These are phyloP conservation scores for Chaetomium strumarium DNA, from an alignment of 2,329 filamentous ascomycete species.

Conservation along the genomic window DNA sequence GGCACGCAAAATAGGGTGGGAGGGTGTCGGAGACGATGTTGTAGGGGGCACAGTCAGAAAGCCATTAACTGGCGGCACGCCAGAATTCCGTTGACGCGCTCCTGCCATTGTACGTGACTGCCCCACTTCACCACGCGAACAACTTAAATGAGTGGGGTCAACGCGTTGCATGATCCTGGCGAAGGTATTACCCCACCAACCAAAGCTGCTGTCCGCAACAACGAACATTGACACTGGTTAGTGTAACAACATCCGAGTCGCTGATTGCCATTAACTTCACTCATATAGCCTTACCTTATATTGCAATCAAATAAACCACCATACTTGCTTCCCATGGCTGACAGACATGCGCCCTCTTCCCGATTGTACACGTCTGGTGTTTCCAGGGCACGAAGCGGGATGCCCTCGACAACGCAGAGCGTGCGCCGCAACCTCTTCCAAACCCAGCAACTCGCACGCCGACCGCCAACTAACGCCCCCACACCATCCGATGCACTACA, in stretches of 20 bases:
- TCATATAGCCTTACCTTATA: too few species aligned
- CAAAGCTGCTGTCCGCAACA: too few species aligned
- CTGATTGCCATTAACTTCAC: too few species aligned
- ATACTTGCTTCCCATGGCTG: conserved; percentile 17
- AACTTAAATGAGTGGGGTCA: conserved; percentile 16
- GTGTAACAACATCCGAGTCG: too few species aligned
- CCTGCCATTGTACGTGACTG: conserved; percentile 27
- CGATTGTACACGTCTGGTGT: conserved; percentile 11
- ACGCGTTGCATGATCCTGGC: conserved; percentile 2
- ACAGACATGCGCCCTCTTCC: conserved; percentile 19
- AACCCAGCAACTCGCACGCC: conserved; percentile 47
- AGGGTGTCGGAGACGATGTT: background rate
- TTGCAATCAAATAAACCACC: too few species aligned
- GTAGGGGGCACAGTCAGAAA: background rate
- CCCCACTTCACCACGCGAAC: conserved; percentile 23
- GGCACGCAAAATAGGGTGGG: too few species aligned
- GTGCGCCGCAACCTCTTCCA: conserved; percentile 56
- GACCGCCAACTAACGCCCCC: conserved; percentile 42
- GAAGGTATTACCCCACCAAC: too few species aligned
- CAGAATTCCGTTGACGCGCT: conserved; percentile 21
- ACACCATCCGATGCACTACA: conserved; percentile 43
- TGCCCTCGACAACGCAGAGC: conserved; percentile 19
- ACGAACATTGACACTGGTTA: too few species aligned
- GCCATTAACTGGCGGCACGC: background rate
- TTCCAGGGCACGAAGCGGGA: conserved; percentile 13